Evolutionary conservation across 1,284 basidiomycete species (phyloP).

Genomic region (Neotropicomus parvogracilis): DNA sequence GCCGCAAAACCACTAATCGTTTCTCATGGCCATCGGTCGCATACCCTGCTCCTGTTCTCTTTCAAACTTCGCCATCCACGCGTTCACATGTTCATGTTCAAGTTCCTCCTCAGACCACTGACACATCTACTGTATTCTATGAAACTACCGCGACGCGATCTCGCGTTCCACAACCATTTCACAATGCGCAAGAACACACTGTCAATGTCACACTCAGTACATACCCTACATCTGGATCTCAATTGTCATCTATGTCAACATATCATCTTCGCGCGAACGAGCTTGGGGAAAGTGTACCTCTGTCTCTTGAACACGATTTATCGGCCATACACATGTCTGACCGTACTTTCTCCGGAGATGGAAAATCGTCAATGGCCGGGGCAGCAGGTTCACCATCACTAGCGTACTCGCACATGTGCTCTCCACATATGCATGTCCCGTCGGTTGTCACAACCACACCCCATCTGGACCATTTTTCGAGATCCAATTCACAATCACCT

Average conservation of each 20-base stretch:
- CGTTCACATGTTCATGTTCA: constrained; percentile 36
- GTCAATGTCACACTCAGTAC: constrained; percentile 25
- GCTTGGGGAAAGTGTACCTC: constrained; percentile 7
- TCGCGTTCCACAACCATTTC: constrained; percentile 18
- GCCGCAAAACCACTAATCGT: constrained; percentile 33
- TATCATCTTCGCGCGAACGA: constrained; percentile 26
- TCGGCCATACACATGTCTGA: constrained; percentile 22
- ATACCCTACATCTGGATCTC: constrained; percentile 45
- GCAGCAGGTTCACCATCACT: constrained; percentile 13
- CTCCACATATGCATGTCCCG: constrained; percentile 35
- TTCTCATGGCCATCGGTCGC: constrained; percentile 36
- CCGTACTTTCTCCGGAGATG: constrained; percentile 7
- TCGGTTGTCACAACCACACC: constrained; percentile 40
- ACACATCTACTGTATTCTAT: constrained; percentile 57
- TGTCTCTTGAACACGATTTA: constrained; percentile 23
- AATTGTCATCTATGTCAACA: constrained; percentile 36
- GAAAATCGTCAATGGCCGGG: constrained; percentile 4
- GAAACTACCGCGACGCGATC: constrained; percentile 44
- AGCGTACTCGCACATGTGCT: constrained; percentile 17
- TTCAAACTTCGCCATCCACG: constrained; percentile 41
- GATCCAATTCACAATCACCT: constrained; percentile 15
- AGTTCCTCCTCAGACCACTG: constrained; percentile 26
- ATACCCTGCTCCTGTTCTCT: constrained; percentile 34
- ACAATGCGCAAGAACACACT: constrained; percentile 20
- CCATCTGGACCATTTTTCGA: constrained; percentile 28